A percentile compares a stretch with the other conserved stretches of the same genome.
Evolutionary conservation across 1,284 basidiomycete genomes (phyloP).

Genomic region (Nidula niveotomentosa): DNA sequence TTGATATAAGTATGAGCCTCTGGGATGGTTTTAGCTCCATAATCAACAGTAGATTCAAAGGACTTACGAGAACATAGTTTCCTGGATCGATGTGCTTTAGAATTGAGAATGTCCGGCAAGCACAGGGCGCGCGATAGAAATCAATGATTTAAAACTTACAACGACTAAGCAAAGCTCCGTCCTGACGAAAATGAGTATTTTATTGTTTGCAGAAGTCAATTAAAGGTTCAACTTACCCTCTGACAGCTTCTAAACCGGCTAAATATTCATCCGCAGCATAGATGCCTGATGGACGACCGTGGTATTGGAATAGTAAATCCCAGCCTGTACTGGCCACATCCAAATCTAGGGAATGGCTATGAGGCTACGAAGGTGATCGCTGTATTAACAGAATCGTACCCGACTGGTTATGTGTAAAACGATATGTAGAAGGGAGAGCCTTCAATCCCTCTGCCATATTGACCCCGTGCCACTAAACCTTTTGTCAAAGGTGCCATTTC

Average conservation of each 20-base stretch:
- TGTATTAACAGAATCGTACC: constrained; percentile 26
- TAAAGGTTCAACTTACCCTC: constrained; percentile 39
- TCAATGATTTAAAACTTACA: constrained; percentile 28
- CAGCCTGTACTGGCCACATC: constrained; percentile 51
- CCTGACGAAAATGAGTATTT: constrained; percentile 16
- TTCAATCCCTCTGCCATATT: constrained; percentile 62
- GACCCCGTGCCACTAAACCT: constrained; percentile 50
- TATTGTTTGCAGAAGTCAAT: constrained; percentile 9
- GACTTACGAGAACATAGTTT: constrained; percentile 62
- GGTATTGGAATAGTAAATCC: constrained; percentile 60
- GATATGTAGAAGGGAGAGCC: constrained; percentile 51
- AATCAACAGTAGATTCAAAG: neutral
- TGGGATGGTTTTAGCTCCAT: constrained; percentile 14
- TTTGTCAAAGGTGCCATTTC: neutral
- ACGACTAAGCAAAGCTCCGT: constrained; percentile 61
- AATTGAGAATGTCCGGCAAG: too few relatives aligned
- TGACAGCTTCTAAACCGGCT: constrained; percentile 49
- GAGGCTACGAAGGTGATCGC: neutral
- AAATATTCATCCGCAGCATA: constrained; percentile 61
- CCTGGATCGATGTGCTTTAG: constrained; percentile 24
- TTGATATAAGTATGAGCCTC: constrained; percentile 57
- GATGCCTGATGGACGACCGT: constrained; percentile 59
- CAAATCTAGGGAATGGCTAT: constrained; percentile 34
- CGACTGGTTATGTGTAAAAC: constrained; percentile 57
- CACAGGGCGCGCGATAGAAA: too few relatives aligned